A percentile compares a stretch with the other conserved stretches of the same genome.
Evolutionary conservation across 2,329 filamentous ascomycete genomes (phyloP).

Genomic region (Didymellaceae sp.): DNA sequence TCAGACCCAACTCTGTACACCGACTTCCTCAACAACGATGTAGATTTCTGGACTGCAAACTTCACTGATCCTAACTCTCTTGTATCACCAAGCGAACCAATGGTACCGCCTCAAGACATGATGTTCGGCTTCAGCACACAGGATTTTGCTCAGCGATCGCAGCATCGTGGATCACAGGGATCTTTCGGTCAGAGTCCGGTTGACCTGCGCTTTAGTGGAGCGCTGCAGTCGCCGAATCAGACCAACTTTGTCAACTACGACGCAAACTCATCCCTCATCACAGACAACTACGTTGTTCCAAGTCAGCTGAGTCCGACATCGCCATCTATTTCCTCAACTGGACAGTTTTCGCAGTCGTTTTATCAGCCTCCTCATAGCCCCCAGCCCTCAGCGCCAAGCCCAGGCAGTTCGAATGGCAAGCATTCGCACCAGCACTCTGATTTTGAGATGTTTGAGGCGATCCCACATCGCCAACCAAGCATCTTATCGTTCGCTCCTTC

Average conservation of each 20-base stretch:
- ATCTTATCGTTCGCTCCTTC: neutral
- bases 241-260: conserved; percentile 39
- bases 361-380: conserved; percentile 35
- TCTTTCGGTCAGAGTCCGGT: conserved; percentile 28
- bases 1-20: conserved; percentile 35
- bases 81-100: conserved; percentile 39
- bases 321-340: conserved; percentile 31
- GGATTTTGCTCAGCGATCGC: conserved; percentile 21
- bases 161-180: conserved; percentile 19
- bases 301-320: conserved; percentile 27
- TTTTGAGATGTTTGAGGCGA: conserved; percentile 28
- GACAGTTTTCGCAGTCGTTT: conserved; percentile 24
- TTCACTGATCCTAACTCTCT: conserved; percentile 37
- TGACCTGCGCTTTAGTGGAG: conserved; percentile 28
- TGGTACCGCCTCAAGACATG: conserved; percentile 30
- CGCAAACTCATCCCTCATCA: conserved; percentile 33
- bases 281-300: conserved; percentile 30
- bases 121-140: conserved; percentile 27
- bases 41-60: conserved; percentile 35
- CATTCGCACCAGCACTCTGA: conserved; percentile 38
- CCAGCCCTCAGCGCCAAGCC: conserved; percentile 34
- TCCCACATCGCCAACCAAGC: conserved; percentile 8
- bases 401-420: conserved; percentile 39
- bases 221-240: conserved; percentile 36
- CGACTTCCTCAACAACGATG: conserved; percentile 25